Conservation (phyloP, 768 basidiomycete species). For the Naganishia randhawae region DNA sequence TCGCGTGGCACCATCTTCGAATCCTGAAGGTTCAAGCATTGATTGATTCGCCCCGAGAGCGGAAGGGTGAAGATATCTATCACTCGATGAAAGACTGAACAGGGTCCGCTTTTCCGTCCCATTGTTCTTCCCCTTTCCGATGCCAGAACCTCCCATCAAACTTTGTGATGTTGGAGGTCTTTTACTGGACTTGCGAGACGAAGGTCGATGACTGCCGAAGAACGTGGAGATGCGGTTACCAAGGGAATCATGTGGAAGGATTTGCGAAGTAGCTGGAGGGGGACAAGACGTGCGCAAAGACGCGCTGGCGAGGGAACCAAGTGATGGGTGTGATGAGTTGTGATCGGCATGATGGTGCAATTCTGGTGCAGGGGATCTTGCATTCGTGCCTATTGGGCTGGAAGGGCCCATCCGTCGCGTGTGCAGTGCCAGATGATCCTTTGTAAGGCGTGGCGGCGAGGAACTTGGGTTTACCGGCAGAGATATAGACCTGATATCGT, state of each 20-base stretch:
- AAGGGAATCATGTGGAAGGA: background rate
- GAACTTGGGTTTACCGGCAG: background rate
- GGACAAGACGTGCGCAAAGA: background rate
- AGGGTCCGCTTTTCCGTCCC: background rate
- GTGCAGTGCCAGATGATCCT: background rate
- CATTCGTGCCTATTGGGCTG: no score
- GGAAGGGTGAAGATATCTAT: background rate
- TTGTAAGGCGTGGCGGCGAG: background rate
- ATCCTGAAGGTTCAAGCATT: background rate
- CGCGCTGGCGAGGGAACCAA: background rate
- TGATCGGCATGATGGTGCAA: background rate
- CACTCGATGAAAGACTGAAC: background rate
- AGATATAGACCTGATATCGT: background rate
- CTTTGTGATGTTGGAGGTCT: constrained; percentile 12
- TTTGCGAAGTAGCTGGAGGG: background rate
- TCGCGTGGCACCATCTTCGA: background rate
- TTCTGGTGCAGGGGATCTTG: background rate
- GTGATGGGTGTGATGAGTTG: background rate
- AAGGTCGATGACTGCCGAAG: constrained; percentile 4
- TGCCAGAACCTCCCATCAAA: background rate
- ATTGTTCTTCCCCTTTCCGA: background rate
- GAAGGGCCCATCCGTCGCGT: background rate
- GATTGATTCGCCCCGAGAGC: background rate
- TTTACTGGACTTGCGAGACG: background rate
- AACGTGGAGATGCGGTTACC: constrained; percentile 20